Percentiles rank a stretch among this genome's conserved stretches.
Evolutionary conservation across 2,329 filamentous ascomycete species (phyloP).

Genomic region (Botryosphaeria dothidea): DNA sequence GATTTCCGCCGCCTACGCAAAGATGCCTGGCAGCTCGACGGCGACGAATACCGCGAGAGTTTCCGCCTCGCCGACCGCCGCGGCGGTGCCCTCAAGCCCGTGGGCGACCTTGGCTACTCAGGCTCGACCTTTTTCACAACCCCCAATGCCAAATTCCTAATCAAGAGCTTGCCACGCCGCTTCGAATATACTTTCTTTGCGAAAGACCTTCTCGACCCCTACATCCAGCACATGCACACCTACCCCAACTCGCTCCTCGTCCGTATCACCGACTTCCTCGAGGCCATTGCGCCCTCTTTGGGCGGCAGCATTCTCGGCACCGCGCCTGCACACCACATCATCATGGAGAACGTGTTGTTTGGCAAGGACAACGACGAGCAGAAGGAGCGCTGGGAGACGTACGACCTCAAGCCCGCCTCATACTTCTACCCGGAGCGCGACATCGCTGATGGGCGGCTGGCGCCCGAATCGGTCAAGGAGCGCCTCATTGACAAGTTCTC

Average conservation of each 20-base stretch:
- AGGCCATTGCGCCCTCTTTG: conserved; percentile 56
- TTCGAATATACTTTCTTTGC: conserved; percentile 73
- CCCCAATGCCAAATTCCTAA: conserved; percentile 63
- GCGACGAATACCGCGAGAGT: conserved; percentile 56
- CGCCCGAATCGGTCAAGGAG: conserved; percentile 65
- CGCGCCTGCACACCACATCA: conserved; percentile 70
- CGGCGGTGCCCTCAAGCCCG: conserved; percentile 51
- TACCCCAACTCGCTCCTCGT: conserved; percentile 65
- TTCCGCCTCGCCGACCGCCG: conserved; percentile 48
- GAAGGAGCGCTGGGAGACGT: conserved; percentile 64
- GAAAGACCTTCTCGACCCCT: conserved; percentile 64
- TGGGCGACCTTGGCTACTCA: conserved; percentile 72
- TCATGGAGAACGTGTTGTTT: conserved; percentile 75
- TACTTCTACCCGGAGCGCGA: conserved; percentile 79
- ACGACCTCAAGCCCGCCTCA: conserved; percentile 71
- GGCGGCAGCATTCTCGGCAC: conserved; percentile 63
- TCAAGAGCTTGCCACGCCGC: conserved; percentile 69
- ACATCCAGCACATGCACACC: conserved; percentile 62
- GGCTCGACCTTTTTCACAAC: conserved; percentile 77
- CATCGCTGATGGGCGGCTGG: conserved; percentile 63
- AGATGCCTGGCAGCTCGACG: conserved; percentile 55
- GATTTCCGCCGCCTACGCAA: conserved; percentile 55
- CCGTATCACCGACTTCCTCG: conserved; percentile 70
- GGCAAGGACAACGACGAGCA: conserved; percentile 53
- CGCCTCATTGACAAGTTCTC: conserved; percentile 68